These are phyloP conservation scores for Pseudomassariella vexata DNA, from an alignment of 2,329 filamentous ascomycete genomes.

Conservation along the genomic window DNA sequence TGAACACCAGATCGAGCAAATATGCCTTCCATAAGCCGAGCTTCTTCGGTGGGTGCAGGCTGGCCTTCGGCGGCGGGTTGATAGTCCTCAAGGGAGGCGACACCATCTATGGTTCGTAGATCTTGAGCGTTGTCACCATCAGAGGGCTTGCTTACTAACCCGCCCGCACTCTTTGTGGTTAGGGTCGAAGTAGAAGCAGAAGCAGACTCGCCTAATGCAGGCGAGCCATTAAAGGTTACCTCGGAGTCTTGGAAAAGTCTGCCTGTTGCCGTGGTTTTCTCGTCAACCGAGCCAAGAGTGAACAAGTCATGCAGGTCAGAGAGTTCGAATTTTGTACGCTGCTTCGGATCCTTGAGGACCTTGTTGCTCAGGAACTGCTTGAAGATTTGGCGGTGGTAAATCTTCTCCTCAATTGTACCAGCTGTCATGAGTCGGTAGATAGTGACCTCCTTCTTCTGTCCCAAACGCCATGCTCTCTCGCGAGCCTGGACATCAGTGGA, in stretches of 20 bases:
- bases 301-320: slow-evolving; percentile 91
- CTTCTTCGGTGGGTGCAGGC: slow-evolving; percentile 49
- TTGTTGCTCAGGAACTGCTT: slow-evolving; percentile 98
- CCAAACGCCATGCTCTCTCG: slow-evolving; percentile 90
- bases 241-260: slow-evolving; percentile 85
- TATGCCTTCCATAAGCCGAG: slow-evolving; percentile 80
- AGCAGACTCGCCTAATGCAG: too few relatives aligned
- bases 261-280: slow-evolving; percentile 74
- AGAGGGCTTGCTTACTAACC: not conserved
- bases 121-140: slow-evolving; percentile 22
- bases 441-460: slow-evolving; percentile 89
- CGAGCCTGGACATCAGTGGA: slow-evolving; percentile 94
- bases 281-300: slow-evolving; percentile 62
- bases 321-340: slow-evolving; percentile 84
- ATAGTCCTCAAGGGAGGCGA: slow-evolving; percentile 23
- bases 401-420: slow-evolving; percentile 98
- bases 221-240: slow-evolving; percentile 64
- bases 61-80: slow-evolving; percentile 44
- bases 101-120: slow-evolving; percentile 26
- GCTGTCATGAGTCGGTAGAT: slow-evolving; percentile 98
- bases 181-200: slow-evolving; percentile 12
- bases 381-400: slow-evolving; percentile 97
- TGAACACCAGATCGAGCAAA: slow-evolving; percentile 83
- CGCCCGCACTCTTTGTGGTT: slow-evolving; percentile 6
- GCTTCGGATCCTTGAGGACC: slow-evolving; percentile 88